Percentiles rank a stretch among this genome's conserved stretches.
Evolutionary conservation across 768 basidiomycete species (phyloP).

Genomic region (Boletus vermiculosoides): DNA sequence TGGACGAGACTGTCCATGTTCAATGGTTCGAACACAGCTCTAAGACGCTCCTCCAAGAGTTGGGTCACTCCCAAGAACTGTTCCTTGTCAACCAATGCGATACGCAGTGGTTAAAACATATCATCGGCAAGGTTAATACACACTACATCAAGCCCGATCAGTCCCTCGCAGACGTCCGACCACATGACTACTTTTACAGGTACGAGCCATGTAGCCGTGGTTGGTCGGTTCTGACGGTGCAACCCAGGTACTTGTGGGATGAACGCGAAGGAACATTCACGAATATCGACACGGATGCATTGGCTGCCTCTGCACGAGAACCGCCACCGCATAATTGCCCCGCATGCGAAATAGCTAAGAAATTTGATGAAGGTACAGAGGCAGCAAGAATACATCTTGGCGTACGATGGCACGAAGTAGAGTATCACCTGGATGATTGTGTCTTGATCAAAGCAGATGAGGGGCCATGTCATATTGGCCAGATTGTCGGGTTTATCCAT

Average conservation of each 20-base stretch:
- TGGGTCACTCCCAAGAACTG: slow-evolving; percentile 63
- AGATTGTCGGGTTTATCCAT: slow-evolving; percentile 40
- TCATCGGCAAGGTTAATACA: slow-evolving; percentile 51
- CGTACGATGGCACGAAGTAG: slow-evolving; percentile 43
- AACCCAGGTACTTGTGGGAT: slow-evolving; percentile 50
- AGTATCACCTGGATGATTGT: slow-evolving; percentile 64
- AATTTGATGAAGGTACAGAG: slow-evolving; percentile 33
- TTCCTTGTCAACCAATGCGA: slow-evolving; percentile 60
- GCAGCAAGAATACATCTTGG: slow-evolving; percentile 38
- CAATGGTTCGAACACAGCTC: slow-evolving; percentile 77
- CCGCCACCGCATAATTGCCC: slow-evolving; percentile 53
- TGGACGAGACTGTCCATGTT: slow-evolving; percentile 50
- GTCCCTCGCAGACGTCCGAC: slow-evolving; percentile 24
- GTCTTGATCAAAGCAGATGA: slow-evolving; percentile 46
- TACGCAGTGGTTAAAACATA: slow-evolving; percentile 34
- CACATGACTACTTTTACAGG: slow-evolving; percentile 59
- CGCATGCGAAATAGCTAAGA: slow-evolving; percentile 40
- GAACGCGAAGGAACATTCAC: slow-evolving; percentile 45
- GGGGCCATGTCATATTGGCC: slow-evolving; percentile 59
- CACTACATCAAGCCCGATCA: slow-evolving; percentile 32
- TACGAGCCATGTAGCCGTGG: slow-evolving; percentile 24
- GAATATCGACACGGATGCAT: slow-evolving; percentile 35
- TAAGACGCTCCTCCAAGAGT: slow-evolving; percentile 56
- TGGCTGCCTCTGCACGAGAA: slow-evolving; percentile 6
- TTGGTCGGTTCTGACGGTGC: slow-evolving; percentile 1